Conservation (phyloP, 2,329 filamentous ascomycete species). For the Thermoascus crustaceus region DNA sequence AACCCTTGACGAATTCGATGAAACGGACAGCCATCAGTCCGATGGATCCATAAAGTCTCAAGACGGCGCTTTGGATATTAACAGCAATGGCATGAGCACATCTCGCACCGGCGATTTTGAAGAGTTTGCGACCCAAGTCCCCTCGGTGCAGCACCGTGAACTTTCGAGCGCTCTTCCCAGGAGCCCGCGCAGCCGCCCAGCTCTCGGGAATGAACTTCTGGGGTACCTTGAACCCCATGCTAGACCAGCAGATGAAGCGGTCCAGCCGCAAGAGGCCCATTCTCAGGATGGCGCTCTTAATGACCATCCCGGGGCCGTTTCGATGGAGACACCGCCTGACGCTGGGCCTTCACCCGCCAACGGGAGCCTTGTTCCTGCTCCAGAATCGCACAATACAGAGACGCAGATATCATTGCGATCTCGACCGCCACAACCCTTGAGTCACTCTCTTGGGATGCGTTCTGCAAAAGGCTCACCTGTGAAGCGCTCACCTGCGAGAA, state of each 20-base stretch:
- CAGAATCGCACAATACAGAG: too few relatives aligned
- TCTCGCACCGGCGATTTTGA: conserved; percentile 8
- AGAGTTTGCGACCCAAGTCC: conserved; percentile 17
- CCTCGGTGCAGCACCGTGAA: conserved; percentile 3
- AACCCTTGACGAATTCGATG: neutral
- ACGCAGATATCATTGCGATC: too few relatives aligned
- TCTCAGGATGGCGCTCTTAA: neutral
- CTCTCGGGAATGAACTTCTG: conserved; percentile 1
- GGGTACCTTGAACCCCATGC: conserved; percentile 1
- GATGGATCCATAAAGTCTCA: conserved; percentile 11
- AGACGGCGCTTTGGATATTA: conserved; percentile 6
- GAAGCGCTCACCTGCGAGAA: too few relatives aligned
- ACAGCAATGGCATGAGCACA: neutral
- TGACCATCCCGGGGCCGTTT: neutral
- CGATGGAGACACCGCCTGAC: too few relatives aligned
- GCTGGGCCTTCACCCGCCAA: too few relatives aligned
- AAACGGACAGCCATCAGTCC: conserved; percentile 1
- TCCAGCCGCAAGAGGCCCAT: neutral
- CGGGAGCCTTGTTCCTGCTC: too few relatives aligned
- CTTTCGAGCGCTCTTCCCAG: neutral
- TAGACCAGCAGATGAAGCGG: neutral
- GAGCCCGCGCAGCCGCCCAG: neutral
- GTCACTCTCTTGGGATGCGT: too few relatives aligned
- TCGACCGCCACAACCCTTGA: too few relatives aligned
- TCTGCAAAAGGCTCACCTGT: too few relatives aligned